These are phyloP conservation scores for Linum usitatissimum DNA, from an alignment of 345 rosid species.

Conservation along the genomic window DNA sequence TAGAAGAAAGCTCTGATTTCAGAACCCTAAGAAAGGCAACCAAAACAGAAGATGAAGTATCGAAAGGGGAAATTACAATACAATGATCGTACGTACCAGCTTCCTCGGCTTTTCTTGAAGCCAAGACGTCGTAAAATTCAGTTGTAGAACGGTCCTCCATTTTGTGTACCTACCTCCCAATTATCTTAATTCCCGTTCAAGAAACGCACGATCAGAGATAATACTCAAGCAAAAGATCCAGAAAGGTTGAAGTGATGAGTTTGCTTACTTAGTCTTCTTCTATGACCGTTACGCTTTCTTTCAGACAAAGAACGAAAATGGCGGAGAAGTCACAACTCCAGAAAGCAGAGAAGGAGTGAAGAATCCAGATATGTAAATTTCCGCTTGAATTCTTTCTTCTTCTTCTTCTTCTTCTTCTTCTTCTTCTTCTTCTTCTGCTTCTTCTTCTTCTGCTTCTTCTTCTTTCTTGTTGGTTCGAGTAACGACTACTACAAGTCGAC, in stretches of 20 bases:
- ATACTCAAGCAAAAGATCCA: not conserved
- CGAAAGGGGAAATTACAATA: not conserved
- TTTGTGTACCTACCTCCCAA: not conserved
- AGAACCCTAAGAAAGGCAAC: not conserved
- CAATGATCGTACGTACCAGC: slow-evolving; percentile 34
- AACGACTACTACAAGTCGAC: too few relatives aligned
- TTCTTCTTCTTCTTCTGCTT: not conserved
- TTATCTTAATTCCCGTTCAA: not conserved
- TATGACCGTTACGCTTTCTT: not conserved
- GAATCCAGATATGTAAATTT: not conserved
- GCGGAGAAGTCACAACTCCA: not conserved
- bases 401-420: not conserved
- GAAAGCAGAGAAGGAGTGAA: not conserved
- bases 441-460: not conserved
- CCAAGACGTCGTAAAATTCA: slow-evolving; percentile 51
- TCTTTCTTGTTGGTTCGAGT: too few relatives aligned
- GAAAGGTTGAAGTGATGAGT: not conserved
- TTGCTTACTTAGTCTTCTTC: not conserved
- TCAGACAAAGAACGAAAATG: not conserved
- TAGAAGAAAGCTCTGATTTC: slow-evolving; percentile 17
- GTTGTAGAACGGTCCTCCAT: slow-evolving; percentile 42
- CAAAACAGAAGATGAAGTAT: slow-evolving; percentile 1
- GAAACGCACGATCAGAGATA: not conserved
- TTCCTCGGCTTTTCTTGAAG: slow-evolving; percentile 93
- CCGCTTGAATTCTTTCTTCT: not conserved